Percentiles rank a stretch among this genome's conserved stretches.
These are phyloP conservation scores for Aegilops tauschii DNA, from an alignment of 176 grass and related monocot species.

Conservation along the genomic window DNA sequence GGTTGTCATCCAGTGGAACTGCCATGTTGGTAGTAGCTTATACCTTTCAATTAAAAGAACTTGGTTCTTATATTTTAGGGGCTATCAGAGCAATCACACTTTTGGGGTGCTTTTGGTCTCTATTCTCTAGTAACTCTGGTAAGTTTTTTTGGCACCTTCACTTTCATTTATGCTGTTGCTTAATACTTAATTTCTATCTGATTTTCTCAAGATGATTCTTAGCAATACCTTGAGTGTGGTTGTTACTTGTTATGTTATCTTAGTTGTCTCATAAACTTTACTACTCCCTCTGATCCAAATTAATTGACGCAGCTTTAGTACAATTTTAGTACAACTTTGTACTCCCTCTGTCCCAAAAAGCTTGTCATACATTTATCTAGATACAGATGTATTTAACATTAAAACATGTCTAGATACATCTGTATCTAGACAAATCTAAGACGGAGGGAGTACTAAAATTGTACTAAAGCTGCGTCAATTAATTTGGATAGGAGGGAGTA, in stretches of 20 bases:
- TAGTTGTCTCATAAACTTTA: neutral
- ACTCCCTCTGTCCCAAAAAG: too few species aligned
- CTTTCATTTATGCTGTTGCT: conserved; percentile 12
- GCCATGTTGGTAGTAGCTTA: neutral
- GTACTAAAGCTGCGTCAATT: too few species aligned
- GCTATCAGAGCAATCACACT: conserved; percentile 67
- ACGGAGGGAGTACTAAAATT: too few species aligned
- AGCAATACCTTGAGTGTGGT: neutral
- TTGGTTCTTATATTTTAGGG: conserved; percentile 40
- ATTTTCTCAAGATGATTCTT: conserved; percentile 16
- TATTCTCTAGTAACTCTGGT: conserved; percentile 85
- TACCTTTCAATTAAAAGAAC: conserved; percentile 19
- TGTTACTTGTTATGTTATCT: neutral
- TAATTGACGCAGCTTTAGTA: too few species aligned
- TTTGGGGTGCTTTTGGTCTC: conserved; percentile 92
- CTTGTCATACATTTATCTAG: too few species aligned
- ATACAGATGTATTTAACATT: too few species aligned
- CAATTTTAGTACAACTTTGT: too few species aligned
- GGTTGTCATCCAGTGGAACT: neutral
- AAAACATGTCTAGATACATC: too few species aligned
- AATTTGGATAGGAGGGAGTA: too few species aligned
- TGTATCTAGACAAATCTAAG: too few species aligned
- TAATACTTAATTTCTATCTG: conserved; percentile 15
- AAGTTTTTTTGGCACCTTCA: conserved; percentile 38
- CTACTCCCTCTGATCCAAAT: too few species aligned